These are phyloP conservation scores for Neurospora sp. DNA, from an alignment of 495 filamentous ascomycete species.

Conservation along the genomic window DNA sequence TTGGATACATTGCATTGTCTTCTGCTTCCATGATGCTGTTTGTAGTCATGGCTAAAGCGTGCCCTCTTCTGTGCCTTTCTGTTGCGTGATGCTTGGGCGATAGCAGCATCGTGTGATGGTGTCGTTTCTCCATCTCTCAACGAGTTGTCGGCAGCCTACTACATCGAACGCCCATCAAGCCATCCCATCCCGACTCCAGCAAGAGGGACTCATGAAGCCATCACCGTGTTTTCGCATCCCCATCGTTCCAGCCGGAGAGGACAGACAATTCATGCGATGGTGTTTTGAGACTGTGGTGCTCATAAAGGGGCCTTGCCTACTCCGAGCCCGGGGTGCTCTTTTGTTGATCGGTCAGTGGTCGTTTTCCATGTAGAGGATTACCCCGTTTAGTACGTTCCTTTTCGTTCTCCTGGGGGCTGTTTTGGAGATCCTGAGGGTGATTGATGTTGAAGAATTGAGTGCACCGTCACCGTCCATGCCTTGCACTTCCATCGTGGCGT, in stretches of 20 bases:
- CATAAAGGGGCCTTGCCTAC: too few species aligned
- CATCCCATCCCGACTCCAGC: neutral
- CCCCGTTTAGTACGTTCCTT: too few species aligned
- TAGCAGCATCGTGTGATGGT: neutral
- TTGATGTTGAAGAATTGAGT: too few species aligned
- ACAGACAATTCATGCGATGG: neutral
- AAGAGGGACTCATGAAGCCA: neutral
- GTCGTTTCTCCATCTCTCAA: neutral
- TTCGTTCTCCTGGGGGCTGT: too few species aligned
- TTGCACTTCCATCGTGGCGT: too few species aligned
- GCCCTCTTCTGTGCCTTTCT: neutral
- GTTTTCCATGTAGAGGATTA: too few species aligned
- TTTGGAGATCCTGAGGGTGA: too few species aligned
- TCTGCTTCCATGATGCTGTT: neutral
- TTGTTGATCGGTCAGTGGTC: too few species aligned
- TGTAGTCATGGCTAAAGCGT: neutral
- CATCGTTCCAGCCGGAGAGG: neutral
- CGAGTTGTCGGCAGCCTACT: neutral
- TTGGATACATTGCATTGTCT: neutral
- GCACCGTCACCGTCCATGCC: too few species aligned
- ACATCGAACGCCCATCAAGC: neutral
- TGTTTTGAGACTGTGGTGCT: too few species aligned
- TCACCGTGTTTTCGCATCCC: neutral
- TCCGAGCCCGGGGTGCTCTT: too few species aligned
- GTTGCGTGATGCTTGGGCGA: neutral